phyloP scores from a whole-genome alignment of 202 grass and related monocot genomes.

The Saccharum hybrid region DNA sequence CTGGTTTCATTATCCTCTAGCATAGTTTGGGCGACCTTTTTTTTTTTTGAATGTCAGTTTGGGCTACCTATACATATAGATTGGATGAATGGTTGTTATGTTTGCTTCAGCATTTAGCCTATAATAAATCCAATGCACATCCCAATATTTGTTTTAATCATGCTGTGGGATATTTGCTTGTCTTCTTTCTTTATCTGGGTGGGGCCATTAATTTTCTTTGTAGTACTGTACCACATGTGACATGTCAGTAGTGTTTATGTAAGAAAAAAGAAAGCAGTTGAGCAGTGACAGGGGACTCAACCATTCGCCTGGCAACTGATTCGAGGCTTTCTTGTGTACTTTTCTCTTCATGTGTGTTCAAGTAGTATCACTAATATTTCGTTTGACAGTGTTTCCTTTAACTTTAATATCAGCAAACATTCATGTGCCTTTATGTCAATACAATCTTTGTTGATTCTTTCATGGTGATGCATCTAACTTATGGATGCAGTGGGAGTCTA shows the following conservation, averaged over 20 bases:
- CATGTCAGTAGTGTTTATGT: slow-evolving; percentile 1
- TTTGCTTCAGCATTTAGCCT: slow-evolving; percentile 4
- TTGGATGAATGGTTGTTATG: slow-evolving; percentile 13
- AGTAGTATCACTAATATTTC: slow-evolving; percentile 24
- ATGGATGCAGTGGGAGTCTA: slow-evolving; percentile 73
- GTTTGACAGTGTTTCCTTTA: slow-evolving; percentile 9
- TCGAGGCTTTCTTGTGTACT: slow-evolving; percentile 24
- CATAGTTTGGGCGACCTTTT: slow-evolving; percentile 18
- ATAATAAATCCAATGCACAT: slow-evolving; percentile 15
- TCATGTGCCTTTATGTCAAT: not conserved
- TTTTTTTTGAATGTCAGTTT: slow-evolving; percentile 19
- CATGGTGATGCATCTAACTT: slow-evolving; percentile 37
- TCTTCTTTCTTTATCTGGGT: slow-evolving; percentile 13
- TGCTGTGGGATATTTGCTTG: not conserved
- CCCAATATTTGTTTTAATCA: slow-evolving; percentile 18
- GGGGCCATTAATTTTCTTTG: slow-evolving; percentile 8
- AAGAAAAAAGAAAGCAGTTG: slow-evolving; percentile 29
- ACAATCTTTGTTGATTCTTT: slow-evolving; percentile 31
- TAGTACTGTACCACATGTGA: slow-evolving; percentile 8
- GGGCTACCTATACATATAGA: slow-evolving; percentile 19
- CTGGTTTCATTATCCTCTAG: slow-evolving; percentile 18
- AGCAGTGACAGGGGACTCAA: slow-evolving; percentile 20
- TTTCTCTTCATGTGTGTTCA: slow-evolving; percentile 1
- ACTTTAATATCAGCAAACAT: slow-evolving; percentile 19
- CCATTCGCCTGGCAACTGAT: slow-evolving; percentile 4